Conservation (phyloP, 1,284 basidiomycete species). For the Leccinum huronense region DNA sequence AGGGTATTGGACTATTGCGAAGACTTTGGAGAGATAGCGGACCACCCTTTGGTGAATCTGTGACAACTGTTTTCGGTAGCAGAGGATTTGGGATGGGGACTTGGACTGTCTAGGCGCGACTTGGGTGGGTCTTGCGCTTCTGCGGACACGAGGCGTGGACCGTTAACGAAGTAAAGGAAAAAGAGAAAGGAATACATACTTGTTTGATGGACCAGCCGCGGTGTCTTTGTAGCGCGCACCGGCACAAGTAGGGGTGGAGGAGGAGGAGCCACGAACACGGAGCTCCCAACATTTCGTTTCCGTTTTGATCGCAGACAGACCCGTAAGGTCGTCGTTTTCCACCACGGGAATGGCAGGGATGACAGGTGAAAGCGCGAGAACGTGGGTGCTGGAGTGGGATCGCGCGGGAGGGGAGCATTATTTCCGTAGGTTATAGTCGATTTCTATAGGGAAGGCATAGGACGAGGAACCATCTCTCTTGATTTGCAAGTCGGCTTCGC, state of each 20-base stretch:
- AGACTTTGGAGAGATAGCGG: conserved; percentile 71
- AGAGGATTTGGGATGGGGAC: conserved; percentile 36
- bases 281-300: conserved; percentile 85
- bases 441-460: conserved; percentile 39
- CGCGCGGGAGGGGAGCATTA: conserved; percentile 34
- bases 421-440: conserved; percentile 35
- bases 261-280: conserved; percentile 70
- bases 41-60: conserved; percentile 79
- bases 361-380: conserved; percentile 53
- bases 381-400: conserved; percentile 49
- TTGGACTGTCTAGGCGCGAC: conserved; percentile 60
- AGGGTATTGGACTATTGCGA: conserved; percentile 72
- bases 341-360: conserved; percentile 39
- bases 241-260: conserved; percentile 58
- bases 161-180: conserved; percentile 17
- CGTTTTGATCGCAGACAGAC: conserved; percentile 85
- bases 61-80: conserved; percentile 61
- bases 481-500: conserved; percentile 40
- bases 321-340: conserved; percentile 46
- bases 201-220: conserved; percentile 52
- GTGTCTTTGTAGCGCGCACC: conserved; percentile 56
- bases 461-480: conserved; percentile 41
- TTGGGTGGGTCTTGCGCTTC: conserved; percentile 49
- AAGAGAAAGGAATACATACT: conserved; percentile 43
- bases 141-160: conserved; percentile 55